phyloP scores from a whole-genome alignment of 192 early-diverging fungal species.

The Coemansia sp. region DNA sequence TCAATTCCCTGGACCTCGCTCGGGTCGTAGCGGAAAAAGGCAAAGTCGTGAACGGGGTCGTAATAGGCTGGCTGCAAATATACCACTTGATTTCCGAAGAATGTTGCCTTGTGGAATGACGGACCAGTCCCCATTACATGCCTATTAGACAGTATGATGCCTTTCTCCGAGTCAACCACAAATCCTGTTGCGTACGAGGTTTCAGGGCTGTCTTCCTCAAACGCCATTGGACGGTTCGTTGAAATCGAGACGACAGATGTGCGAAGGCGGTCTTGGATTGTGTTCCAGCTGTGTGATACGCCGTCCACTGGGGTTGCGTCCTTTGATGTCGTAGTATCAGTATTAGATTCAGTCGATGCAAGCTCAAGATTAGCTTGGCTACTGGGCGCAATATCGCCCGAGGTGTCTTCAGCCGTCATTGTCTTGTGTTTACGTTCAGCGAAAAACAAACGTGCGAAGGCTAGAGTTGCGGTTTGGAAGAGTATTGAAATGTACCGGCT shows the following conservation, averaged over 20 bases:
- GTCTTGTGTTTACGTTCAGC: too few relatives aligned
- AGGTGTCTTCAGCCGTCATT: too few relatives aligned
- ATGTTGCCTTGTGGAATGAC: constrained; percentile 63
- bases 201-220: background rate
- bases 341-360: too few relatives aligned
- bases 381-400: too few relatives aligned
- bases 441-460: too few relatives aligned
- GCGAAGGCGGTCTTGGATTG: constrained; percentile 6
- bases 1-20: constrained; percentile 53
- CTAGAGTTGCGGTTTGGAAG: too few relatives aligned
- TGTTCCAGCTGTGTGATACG: constrained; percentile 1
- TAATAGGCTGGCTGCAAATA: constrained; percentile 65
- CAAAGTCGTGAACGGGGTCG: constrained; percentile 82
- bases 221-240: background rate
- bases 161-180: constrained; percentile 67
- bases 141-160: constrained; percentile 71
- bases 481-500: too few relatives aligned
- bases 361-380: too few relatives aligned
- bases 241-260: constrained; percentile 11
- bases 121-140: constrained; percentile 72
- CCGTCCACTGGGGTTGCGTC: too few relatives aligned
- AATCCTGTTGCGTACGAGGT: constrained; percentile 62
- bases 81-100: constrained; percentile 69
- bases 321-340: too few relatives aligned
- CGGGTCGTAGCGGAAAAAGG: constrained; percentile 72